Conservation (phyloP, 176 grass and related monocot species). For the Oryza rufipogon region DNA sequence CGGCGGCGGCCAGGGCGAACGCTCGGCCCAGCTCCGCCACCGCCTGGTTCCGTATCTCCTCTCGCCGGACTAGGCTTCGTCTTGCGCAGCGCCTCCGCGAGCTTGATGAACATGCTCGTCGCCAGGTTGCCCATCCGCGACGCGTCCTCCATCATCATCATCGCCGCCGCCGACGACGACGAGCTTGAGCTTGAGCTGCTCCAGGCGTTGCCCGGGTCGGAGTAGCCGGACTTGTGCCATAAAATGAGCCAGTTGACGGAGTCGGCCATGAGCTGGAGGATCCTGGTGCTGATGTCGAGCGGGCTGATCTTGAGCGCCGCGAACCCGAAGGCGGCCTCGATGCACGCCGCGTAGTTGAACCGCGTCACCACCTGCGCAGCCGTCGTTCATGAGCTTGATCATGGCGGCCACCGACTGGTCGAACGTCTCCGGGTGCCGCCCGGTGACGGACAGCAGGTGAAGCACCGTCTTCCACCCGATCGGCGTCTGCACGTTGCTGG, state of each 20-base stretch:
- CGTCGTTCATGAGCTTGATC: slow-evolving; percentile 70
- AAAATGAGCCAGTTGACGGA: slow-evolving; percentile 70
- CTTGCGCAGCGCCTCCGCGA: too few species aligned
- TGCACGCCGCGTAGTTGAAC: slow-evolving; percentile 77
- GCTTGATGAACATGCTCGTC: too few species aligned
- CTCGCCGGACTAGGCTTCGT: too few species aligned
- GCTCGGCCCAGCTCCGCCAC: too few species aligned
- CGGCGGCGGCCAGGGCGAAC: too few species aligned
- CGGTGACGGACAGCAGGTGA: slow-evolving; percentile 67
- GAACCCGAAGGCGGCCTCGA: slow-evolving; percentile 82
- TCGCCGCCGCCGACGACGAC: too few species aligned
- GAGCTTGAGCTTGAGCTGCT: not conserved
- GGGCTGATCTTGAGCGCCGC: slow-evolving; percentile 88
- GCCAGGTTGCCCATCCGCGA: too few species aligned
- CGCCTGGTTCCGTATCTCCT: too few species aligned
- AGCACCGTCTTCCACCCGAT: slow-evolving; percentile 87
- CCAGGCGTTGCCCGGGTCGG: too few species aligned
- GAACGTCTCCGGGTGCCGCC: slow-evolving; percentile 91
- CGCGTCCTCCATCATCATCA: too few species aligned
- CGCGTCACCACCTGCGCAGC: slow-evolving; percentile 52
- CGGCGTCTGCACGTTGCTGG: slow-evolving; percentile 56
- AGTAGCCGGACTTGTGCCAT: slow-evolving; percentile 73
- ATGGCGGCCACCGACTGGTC: slow-evolving; percentile 72
- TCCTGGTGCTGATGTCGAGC: slow-evolving; percentile 71
- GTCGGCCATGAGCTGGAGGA: slow-evolving; percentile 73